phyloP scores from a whole-genome alignment of 1,139 yeast species.

The Kurtzmaniella quercitrusa region DNA sequence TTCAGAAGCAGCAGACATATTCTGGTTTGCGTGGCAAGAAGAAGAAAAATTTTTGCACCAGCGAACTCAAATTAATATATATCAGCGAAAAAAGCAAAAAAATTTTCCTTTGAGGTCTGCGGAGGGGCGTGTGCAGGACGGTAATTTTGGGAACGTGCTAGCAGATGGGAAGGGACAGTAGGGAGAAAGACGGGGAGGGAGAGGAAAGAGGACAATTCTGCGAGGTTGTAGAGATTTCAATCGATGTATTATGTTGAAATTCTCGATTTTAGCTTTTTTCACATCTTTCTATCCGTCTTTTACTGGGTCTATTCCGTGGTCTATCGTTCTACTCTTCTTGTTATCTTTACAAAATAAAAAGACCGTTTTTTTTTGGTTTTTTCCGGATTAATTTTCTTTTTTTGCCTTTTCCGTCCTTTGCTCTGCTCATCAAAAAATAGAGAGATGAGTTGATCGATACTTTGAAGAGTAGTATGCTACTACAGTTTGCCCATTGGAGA shows the following conservation, averaged over 20 bases:
- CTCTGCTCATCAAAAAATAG: background rate
- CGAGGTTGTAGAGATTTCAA: background rate
- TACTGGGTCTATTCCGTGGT: background rate
- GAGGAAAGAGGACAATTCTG: background rate
- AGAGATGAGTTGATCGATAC: background rate
- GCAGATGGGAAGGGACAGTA: too few relatives aligned
- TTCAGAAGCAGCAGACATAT: conserved; percentile 62
- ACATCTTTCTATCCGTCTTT: too few relatives aligned
- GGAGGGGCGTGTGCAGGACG: conserved; percentile 2
- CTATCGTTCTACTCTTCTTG: background rate
- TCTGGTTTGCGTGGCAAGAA: conserved; percentile 20
- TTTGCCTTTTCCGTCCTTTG: background rate
- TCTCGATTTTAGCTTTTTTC: too few relatives aligned
- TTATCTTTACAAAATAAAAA: background rate
- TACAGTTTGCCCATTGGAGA: too few relatives aligned
- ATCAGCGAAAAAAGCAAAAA: conserved; percentile 5
- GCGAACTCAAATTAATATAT: conserved; percentile 7
- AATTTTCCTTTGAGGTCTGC: conserved; percentile 4
- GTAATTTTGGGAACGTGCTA: conserved; percentile 4
- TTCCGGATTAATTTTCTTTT: background rate
- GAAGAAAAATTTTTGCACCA: conserved; percentile 10
- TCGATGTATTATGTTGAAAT: too few relatives aligned
- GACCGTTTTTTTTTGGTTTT: background rate
- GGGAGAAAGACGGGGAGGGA: too few relatives aligned
- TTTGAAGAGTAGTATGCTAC: background rate